Percentiles rank a stretch among this genome's conserved stretches.
Evolutionary conservation across 2,329 filamentous ascomycete species (phyloP).

Genomic region (Colletotrichum echinochloae): DNA sequence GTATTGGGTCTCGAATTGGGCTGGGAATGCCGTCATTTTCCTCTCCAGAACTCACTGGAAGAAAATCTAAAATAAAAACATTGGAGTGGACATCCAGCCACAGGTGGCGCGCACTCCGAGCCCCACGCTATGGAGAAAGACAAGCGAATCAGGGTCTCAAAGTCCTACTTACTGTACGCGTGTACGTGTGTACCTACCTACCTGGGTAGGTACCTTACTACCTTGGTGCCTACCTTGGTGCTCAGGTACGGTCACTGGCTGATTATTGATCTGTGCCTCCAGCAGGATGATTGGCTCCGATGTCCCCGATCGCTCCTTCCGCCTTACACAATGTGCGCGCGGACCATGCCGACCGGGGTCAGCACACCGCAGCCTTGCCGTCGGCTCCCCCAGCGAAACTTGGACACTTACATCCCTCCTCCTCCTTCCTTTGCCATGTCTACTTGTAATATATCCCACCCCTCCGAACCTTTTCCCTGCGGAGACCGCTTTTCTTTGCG

Average conservation of each 20-base stretch:
- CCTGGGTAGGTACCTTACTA: too few relatives aligned
- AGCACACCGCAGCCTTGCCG: slow-evolving; percentile 26
- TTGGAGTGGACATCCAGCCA: slow-evolving; percentile 24
- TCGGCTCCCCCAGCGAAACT: slow-evolving; percentile 15
- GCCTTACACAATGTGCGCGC: slow-evolving; percentile 14
- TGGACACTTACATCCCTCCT: slow-evolving; percentile 22
- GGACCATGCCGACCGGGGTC: slow-evolving; percentile 27
- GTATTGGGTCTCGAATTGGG: background rate
- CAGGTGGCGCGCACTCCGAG: slow-evolving; percentile 1
- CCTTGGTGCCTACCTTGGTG: too few relatives aligned
- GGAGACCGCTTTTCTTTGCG: background rate
- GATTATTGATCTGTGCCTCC: background rate
- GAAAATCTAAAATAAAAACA: background rate
- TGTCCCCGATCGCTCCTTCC: slow-evolving; percentile 25
- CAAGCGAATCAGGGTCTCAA: slow-evolving; percentile 15
- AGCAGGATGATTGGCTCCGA: slow-evolving; percentile 17
- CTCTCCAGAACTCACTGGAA: background rate
- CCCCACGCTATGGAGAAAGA: background rate
- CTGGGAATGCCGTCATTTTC: slow-evolving; percentile 35
- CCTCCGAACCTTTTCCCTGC: slow-evolving; percentile 8
- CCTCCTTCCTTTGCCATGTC: slow-evolving; percentile 21
- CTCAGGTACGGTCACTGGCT: background rate
- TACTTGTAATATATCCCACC: slow-evolving; percentile 13
- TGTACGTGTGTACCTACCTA: too few relatives aligned
- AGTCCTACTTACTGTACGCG: too few relatives aligned